A percentile compares a stretch with the other conserved stretches of the same genome.
Evolutionary conservation across 2,329 filamentous ascomycete species (phyloP).

Genomic region (Chaetomium strumarium): DNA sequence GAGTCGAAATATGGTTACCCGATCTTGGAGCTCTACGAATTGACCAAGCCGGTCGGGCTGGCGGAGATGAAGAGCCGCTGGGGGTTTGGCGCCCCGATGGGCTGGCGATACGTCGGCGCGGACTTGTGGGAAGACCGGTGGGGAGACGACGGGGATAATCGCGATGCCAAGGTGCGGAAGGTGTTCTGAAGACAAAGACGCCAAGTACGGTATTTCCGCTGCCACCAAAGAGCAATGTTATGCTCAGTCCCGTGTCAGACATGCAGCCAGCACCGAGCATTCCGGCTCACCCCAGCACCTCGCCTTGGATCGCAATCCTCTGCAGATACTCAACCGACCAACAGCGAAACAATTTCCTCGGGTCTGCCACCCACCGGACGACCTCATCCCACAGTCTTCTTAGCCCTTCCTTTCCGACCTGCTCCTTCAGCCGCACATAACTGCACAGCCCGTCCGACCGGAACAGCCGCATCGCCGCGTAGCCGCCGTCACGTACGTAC

Average conservation of each 20-base stretch:
- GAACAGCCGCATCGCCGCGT: slow-evolving; percentile 1
- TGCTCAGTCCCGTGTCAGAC: too few species aligned
- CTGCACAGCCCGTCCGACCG: slow-evolving; percentile 8
- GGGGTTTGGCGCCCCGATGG: slow-evolving; percentile 27
- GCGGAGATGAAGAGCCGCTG: slow-evolving; percentile 24
- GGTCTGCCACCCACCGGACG: slow-evolving; percentile 8
- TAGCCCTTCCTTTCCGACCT: not conserved
- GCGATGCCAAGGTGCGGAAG: slow-evolving; percentile 2
- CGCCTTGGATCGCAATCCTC: not conserved
- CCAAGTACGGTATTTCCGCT: too few species aligned
- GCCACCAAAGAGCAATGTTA: too few species aligned
- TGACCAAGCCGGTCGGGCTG: slow-evolving; percentile 22
- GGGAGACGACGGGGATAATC: slow-evolving; percentile 16
- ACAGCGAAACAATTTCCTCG: slow-evolving; percentile 4
- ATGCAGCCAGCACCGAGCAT: too few species aligned
- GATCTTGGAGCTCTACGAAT: slow-evolving; percentile 25
- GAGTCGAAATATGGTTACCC: slow-evolving; percentile 26
- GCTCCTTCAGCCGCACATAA: not conserved
- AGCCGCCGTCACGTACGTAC: slow-evolving; percentile 8
- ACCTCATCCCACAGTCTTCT: slow-evolving; percentile 9
- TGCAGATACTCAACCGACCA: slow-evolving; percentile 9
- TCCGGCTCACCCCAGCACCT: not conserved
- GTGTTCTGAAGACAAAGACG: slow-evolving; percentile 3
- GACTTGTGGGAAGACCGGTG: slow-evolving; percentile 25
- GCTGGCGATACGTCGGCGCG: slow-evolving; percentile 23